phyloP scores from a whole-genome alignment of 768 basidiomycete genomes.

The Tremella fuciformis region DNA sequence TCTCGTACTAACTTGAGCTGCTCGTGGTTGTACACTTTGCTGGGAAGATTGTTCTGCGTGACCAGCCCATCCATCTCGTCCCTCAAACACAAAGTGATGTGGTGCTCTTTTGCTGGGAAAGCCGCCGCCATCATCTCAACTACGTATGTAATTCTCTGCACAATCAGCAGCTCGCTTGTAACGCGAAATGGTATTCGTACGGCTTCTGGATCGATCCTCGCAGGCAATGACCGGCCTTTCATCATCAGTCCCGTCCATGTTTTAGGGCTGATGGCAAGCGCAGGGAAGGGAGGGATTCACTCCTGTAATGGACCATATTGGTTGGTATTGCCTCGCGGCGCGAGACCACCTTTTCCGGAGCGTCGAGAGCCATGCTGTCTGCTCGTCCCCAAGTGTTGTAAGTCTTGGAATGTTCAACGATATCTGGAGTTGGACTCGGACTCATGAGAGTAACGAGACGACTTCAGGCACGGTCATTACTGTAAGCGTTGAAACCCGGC shows the following conservation, averaged over 20 bases:
- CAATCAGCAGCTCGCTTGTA: neutral
- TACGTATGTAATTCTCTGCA: constrained; percentile 36
- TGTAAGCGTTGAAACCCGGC: too few species aligned
- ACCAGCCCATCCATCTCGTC: constrained; percentile 44
- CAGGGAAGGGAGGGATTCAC: constrained; percentile 11
- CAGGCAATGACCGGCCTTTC: constrained; percentile 35
- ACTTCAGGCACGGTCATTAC: too few species aligned
- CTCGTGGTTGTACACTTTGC: constrained; percentile 38
- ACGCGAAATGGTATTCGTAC: constrained; percentile 17
- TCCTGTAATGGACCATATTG: constrained; percentile 39
- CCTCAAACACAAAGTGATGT: constrained; percentile 43
- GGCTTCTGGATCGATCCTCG: constrained; percentile 44
- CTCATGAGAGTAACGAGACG: too few species aligned
- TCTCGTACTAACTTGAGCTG: constrained; percentile 33
- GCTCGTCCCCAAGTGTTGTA: too few species aligned
- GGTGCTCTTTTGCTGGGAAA: constrained; percentile 42
- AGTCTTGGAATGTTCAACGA: too few species aligned
- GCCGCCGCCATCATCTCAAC: constrained; percentile 44
- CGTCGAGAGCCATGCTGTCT: neutral
- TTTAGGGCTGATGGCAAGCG: too few species aligned
- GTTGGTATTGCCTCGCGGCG: constrained; percentile 37
- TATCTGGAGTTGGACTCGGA: too few species aligned
- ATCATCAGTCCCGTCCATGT: neutral
- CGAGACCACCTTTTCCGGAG: neutral
- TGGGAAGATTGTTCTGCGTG: constrained; percentile 44